Evolutionary conservation across 208 protist genomes (phyloP), one percentile per base, ranked within the genome.

Genomic region (Strigomonas culicis): DNA sequence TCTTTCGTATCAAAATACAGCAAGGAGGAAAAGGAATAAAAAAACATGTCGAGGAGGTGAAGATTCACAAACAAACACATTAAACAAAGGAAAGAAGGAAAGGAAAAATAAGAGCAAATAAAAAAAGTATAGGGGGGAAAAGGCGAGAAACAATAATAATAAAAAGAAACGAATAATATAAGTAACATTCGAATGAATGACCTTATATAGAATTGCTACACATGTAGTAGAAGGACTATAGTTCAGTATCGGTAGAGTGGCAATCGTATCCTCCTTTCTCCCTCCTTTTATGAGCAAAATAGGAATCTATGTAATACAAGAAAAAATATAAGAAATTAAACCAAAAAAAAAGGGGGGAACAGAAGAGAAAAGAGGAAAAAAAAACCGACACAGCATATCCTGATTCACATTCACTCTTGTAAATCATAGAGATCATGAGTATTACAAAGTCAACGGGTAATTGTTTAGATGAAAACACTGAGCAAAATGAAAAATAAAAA

Each of bases 301-400:
- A 36, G 10, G 10, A 31, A 31, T 57, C 30, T 21, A 51, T 27
- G 15, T n/a, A 39, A 10, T 13, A 39, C 4, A 50, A 50, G 28
- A 24, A 56, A 66, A 50, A 59, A 55, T 49, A 66, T 41, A 74
- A 62, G 64, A 39, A 22, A 59, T 49, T 67, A 51, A 59, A 68
- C 27, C n/a, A 74, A 74, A 21, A 67, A 44, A 55, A 74, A 60
- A 39, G 21, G 19, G 39, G 30, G 11, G 11, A 34, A 31, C 7
- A 13, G 8, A 31, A 32, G 10, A 32, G 31, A 58, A 39, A 58
- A 58, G 15, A 58, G 31, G 15, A 58, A 31, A 34, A 34, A 58
- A 58, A 39, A 39, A 39, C 34, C 7, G 4, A 57, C 2, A 30
- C 24, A n/a, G n/a, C n/a, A n/a, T n/a, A n/a, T n/a, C n/a, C n/a